These are phyloP conservation scores for Leishmania major DNA, from an alignment of 208 protist species.

Conservation along the genomic window DNA sequence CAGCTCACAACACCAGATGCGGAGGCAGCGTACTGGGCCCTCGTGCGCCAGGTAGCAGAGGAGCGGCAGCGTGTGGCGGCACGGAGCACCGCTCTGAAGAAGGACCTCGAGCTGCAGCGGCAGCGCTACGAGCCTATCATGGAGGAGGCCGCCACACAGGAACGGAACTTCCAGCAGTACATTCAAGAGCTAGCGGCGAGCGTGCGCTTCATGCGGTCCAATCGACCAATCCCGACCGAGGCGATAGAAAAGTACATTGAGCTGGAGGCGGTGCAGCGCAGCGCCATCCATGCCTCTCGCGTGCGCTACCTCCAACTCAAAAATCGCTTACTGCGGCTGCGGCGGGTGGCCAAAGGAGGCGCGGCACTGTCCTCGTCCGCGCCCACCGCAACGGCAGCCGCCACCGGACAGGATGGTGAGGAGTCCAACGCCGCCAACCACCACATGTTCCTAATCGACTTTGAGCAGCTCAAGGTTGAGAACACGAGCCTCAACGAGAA, in stretches of 20 bases:
- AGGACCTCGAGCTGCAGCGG: slow-evolving; percentile 50
- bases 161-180: slow-evolving; percentile 76
- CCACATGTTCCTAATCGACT: slow-evolving; percentile 98
- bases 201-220: slow-evolving; percentile 77
- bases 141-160: slow-evolving; percentile 60
- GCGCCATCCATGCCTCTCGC: slow-evolving; percentile 78
- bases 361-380: neutral
- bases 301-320: slow-evolving; percentile 93
- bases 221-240: slow-evolving; percentile 64
- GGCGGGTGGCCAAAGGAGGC: slow-evolving; percentile 35
- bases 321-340: slow-evolving; percentile 78
- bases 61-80: slow-evolving; percentile 46
- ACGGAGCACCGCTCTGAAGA: slow-evolving; percentile 44
- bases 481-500: slow-evolving; percentile 99
- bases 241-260: slow-evolving; percentile 78
- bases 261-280: slow-evolving; percentile 71
- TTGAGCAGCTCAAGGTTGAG: slow-evolving; percentile 99
- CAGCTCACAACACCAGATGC: slow-evolving; percentile 59
- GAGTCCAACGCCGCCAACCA: slow-evolving; percentile 84
- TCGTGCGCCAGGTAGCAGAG: slow-evolving; percentile 69
- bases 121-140: slow-evolving; percentile 63
- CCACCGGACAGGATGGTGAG: slow-evolving; percentile 6
- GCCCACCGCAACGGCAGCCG: neutral
- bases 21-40: slow-evolving; percentile 79
- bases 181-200: slow-evolving; percentile 56